Conservation (phyloP, 148 eudicot genomes). For the Nepenthes mirabilis region DNA sequence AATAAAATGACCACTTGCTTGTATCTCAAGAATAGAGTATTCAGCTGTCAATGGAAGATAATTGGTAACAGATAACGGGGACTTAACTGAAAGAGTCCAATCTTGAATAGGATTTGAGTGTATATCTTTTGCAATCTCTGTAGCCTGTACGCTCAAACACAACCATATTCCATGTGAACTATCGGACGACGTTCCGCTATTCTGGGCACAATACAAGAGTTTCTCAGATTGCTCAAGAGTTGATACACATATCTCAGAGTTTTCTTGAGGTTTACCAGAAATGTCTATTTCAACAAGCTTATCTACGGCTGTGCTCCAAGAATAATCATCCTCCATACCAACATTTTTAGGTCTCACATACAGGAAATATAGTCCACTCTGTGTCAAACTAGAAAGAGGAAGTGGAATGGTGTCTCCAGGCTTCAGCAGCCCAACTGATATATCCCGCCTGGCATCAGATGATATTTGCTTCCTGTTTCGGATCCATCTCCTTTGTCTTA, state of each 20-base stretch:
- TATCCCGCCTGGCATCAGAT: constrained; percentile 23
- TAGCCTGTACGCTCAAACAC: constrained; percentile 62
- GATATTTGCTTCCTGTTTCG: constrained; percentile 45
- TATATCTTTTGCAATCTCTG: constrained; percentile 83
- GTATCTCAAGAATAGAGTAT: constrained; percentile 86
- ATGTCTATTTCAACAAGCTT: constrained; percentile 30
- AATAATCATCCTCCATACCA: constrained; percentile 36
- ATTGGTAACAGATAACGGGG: constrained; percentile 72
- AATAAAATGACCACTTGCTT: constrained; percentile 57
- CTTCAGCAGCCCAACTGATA: constrained; percentile 46
- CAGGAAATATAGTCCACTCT: constrained; percentile 38
- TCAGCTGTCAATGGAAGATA: constrained; percentile 80
- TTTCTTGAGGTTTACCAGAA: constrained; percentile 22
- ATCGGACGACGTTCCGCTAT: constrained; percentile 53
- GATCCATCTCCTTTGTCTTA: constrained; percentile 76
- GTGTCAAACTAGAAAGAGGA: constrained; percentile 62
- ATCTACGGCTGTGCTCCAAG: constrained; percentile 72
- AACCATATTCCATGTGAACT: constrained; percentile 62
- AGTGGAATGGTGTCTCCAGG: constrained; percentile 70
- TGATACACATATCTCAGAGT: constrained; percentile 49
- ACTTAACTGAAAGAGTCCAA: constrained; percentile 73
- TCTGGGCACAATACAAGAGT: constrained; percentile 51
- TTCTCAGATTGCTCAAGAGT: constrained; percentile 51
- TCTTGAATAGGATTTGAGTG: constrained; percentile 79
- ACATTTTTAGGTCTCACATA: constrained; percentile 48